Percentiles rank a stretch among this genome's conserved stretches.
Evolutionary conservation across 768 basidiomycete genomes (phyloP).

Genomic region (Leccinum boreale): DNA sequence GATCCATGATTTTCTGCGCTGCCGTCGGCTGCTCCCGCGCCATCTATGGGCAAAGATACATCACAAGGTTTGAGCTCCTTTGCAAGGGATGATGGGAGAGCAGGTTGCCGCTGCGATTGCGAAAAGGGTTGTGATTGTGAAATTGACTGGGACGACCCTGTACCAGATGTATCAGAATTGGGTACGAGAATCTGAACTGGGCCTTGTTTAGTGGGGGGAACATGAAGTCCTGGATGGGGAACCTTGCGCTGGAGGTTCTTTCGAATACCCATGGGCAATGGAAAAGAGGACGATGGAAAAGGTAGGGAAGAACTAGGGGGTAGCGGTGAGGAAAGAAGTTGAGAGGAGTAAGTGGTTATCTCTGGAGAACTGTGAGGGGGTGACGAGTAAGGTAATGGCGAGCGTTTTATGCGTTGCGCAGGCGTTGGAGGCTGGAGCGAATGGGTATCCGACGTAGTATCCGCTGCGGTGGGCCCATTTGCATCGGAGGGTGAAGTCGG

Average conservation of each 20-base stretch:
- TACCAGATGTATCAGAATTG: constrained; percentile 51
- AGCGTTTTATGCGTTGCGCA: constrained; percentile 20
- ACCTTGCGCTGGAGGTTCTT: constrained; percentile 42
- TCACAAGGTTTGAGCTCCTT: constrained; percentile 19
- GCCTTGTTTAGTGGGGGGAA: constrained; percentile 31
- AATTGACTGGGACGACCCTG: constrained; percentile 32
- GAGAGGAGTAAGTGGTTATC: neutral
- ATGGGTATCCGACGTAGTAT: constrained; percentile 3
- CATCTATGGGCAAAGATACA: constrained; percentile 9
- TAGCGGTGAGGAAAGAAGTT: constrained; percentile 11
- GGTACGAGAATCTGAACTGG: constrained; percentile 49
- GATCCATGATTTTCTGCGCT: neutral
- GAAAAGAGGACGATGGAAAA: constrained; percentile 4
- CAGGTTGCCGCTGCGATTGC: constrained; percentile 31
- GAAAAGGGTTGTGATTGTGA: constrained; percentile 25
- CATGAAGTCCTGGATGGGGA: constrained; percentile 38
- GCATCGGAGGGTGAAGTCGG: constrained; percentile 4
- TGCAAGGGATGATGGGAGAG: constrained; percentile 18
- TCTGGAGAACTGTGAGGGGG: constrained; percentile 11
- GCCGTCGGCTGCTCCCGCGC: neutral
- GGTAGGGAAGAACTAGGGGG: constrained; percentile 13
- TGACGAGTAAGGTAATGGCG: constrained; percentile 3
- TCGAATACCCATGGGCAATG: constrained; percentile 13
- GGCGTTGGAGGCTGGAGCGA: constrained; percentile 29
- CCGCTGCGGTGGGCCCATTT: constrained; percentile 11